Evolutionary conservation across 1,284 basidiomycete genomes (phyloP).

Genomic region (Naganishia albida): DNA sequence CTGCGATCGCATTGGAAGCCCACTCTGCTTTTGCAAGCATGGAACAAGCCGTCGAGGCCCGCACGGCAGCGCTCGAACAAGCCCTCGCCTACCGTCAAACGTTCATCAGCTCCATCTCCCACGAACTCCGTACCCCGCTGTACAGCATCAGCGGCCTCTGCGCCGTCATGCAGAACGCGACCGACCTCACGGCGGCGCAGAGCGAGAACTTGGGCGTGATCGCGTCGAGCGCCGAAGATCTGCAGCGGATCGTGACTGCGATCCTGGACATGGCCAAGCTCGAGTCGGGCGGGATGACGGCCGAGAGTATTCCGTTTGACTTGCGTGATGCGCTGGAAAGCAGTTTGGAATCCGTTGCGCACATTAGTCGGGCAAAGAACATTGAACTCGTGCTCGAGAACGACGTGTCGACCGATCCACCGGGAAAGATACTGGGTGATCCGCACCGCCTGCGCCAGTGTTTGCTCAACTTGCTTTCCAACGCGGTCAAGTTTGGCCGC

Average conservation of each 20-base stretch:
- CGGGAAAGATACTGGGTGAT: conserved; percentile 43
- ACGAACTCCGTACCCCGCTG: conserved; percentile 54
- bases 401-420: conserved; percentile 44
- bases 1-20: conserved; percentile 33
- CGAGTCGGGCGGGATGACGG: conserved; percentile 53
- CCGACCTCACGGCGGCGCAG: conserved; percentile 50
- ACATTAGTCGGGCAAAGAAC: conserved; percentile 46
- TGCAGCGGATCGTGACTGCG: conserved; percentile 56
- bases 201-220: conserved; percentile 55
- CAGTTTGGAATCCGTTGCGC: conserved; percentile 47
- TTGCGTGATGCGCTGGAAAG: conserved; percentile 50
- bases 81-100: conserved; percentile 38
- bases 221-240: conserved; percentile 53
- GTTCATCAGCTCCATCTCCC: conserved; percentile 48
- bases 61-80: conserved; percentile 31
- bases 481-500: conserved; percentile 50
- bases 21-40: conserved; percentile 27
- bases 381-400: conserved; percentile 46
- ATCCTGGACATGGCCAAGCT: conserved; percentile 56
- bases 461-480: conserved; percentile 45
- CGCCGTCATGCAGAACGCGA: conserved; percentile 49
- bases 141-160: conserved; percentile 49
- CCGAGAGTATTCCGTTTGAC: conserved; percentile 54
- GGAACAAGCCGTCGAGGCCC: conserved; percentile 27
- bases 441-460: conserved; percentile 49